Evolutionary conservation across 352 stramenopile genomes (phyloP).

Genomic region (Pythium utonaiense): DNA sequence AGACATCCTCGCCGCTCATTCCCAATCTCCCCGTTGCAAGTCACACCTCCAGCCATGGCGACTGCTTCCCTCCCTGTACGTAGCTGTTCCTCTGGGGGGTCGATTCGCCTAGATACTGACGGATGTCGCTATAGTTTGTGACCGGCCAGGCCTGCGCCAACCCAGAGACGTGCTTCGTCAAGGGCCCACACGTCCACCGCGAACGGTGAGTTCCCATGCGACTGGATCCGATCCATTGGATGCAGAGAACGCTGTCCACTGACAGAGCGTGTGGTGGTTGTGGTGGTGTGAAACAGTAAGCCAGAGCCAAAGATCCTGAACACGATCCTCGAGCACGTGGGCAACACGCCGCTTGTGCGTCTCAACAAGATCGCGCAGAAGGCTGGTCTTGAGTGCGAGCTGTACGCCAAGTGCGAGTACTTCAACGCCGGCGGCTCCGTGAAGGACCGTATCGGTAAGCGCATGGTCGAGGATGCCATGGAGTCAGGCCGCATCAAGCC

Average conservation of each 20-base stretch:
- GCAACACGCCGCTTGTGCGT: conserved; percentile 94
- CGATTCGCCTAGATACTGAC: background rate
- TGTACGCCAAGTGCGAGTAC: conserved; percentile 95
- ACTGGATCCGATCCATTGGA: too few species aligned
- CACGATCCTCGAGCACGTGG: conserved; percentile 92
- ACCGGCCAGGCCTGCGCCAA: conserved; percentile 39
- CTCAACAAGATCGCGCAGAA: conserved; percentile 84
- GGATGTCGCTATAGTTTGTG: conserved; percentile 14
- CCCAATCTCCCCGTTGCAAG: background rate
- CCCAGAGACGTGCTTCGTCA: conserved; percentile 62
- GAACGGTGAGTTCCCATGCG: conserved; percentile 29
- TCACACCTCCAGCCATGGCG: conserved; percentile 21
- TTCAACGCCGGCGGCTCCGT: conserved; percentile 92
- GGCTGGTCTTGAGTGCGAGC: conserved; percentile 78
- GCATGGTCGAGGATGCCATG: conserved; percentile 90
- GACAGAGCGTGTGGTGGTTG: background rate
- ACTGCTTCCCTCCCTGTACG: conserved; percentile 29
- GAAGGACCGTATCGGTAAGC: conserved; percentile 84
- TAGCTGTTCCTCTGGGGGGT: background rate
- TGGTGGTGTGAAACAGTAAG: conserved; percentile 20
- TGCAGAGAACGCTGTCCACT: too few species aligned
- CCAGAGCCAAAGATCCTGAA: conserved; percentile 87
- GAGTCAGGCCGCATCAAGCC: conserved; percentile 79
- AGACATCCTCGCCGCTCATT: conserved; percentile 5
- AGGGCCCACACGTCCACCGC: conserved; percentile 62